phyloP scores from a whole-genome alignment of 2,329 filamentous ascomycete species.

The Phaeosphaeriaceae sp. region DNA sequence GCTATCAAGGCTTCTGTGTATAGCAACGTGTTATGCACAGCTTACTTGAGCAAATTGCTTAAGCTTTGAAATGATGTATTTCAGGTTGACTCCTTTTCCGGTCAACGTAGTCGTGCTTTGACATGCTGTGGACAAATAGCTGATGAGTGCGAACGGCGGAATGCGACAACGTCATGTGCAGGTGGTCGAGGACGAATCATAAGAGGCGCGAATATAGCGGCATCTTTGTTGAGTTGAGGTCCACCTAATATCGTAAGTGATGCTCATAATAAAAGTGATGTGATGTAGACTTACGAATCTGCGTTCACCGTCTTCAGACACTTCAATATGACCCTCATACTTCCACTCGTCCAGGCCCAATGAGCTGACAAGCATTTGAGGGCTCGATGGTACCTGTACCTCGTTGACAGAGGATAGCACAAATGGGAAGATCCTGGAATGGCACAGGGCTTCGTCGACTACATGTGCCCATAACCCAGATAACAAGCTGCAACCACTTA shows the following conservation, averaged over 20 bases:
- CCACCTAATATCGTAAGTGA: slow-evolving; percentile 9
- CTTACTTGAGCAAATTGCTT: neutral
- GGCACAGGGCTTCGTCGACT: slow-evolving; percentile 33
- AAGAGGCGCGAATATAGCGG: slow-evolving; percentile 10
- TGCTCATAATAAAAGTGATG: neutral
- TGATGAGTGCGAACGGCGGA: neutral
- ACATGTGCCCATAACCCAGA: slow-evolving; percentile 33
- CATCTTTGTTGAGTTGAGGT: slow-evolving; percentile 1
- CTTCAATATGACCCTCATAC: slow-evolving; percentile 17
- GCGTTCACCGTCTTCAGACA: slow-evolving; percentile 12
- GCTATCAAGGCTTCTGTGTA: neutral
- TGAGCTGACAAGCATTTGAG: neutral
- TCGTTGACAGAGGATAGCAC: slow-evolving; percentile 30
- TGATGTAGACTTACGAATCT: slow-evolving; percentile 16
- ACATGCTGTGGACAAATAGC: neutral
- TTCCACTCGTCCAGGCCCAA: slow-evolving; percentile 9
- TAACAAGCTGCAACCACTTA: slow-evolving; percentile 22
- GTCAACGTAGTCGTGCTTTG: neutral
- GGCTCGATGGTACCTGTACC: neutral
- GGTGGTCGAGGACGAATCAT: neutral
- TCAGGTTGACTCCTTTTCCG: neutral
- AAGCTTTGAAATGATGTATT: neutral
- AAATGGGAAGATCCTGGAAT: slow-evolving; percentile 24
- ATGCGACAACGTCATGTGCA: neutral
- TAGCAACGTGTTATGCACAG: neutral